Evolutionary conservation across 2,329 filamentous ascomycete genomes (phyloP).

Genomic region (Fusarium sp.): DNA sequence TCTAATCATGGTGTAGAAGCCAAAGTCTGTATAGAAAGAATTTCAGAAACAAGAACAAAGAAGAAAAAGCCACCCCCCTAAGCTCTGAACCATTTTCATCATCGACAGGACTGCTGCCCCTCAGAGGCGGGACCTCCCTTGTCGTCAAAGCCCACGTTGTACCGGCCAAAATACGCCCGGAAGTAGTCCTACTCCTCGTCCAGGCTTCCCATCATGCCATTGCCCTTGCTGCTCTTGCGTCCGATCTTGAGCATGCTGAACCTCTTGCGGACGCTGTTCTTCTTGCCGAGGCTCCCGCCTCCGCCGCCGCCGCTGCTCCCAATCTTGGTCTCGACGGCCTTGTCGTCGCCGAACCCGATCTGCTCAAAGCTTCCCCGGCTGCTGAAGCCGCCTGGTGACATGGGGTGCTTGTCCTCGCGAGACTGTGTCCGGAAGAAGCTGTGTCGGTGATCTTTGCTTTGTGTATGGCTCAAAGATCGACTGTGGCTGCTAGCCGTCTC

Average conservation of each 20-base stretch:
- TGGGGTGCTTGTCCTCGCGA: conserved; percentile 41
- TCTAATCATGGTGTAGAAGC: background rate
- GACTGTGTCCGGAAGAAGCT: conserved; percentile 61
- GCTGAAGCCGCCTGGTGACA: conserved; percentile 40
- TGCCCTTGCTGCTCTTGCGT: conserved; percentile 72
- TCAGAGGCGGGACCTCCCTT: conserved; percentile 15
- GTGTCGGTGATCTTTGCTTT: conserved; percentile 49
- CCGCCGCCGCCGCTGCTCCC: background rate
- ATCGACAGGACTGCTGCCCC: conserved; percentile 6
- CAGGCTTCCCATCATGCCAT: conserved; percentile 64
- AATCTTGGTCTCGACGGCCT: conserved; percentile 48
- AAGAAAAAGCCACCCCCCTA: background rate
- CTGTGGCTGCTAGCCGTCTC: conserved; percentile 50
- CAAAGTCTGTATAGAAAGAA: background rate
- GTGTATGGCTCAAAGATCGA: conserved; percentile 42
- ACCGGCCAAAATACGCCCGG: conserved; percentile 46
- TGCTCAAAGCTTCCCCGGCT: conserved; percentile 47
- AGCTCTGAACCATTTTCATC: conserved; percentile 9
- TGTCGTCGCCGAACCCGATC: conserved; percentile 38
- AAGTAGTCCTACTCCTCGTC: conserved; percentile 64
- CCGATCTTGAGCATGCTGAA: conserved; percentile 82
- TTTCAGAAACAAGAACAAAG: conserved; percentile 1
- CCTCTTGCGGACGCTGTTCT: conserved; percentile 79
- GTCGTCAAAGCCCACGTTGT: conserved; percentile 40
- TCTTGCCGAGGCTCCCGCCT: conserved; percentile 55